Evolutionary conservation across 441 rosid species (phyloP).

Genomic region (Eutrema salsugineum): DNA sequence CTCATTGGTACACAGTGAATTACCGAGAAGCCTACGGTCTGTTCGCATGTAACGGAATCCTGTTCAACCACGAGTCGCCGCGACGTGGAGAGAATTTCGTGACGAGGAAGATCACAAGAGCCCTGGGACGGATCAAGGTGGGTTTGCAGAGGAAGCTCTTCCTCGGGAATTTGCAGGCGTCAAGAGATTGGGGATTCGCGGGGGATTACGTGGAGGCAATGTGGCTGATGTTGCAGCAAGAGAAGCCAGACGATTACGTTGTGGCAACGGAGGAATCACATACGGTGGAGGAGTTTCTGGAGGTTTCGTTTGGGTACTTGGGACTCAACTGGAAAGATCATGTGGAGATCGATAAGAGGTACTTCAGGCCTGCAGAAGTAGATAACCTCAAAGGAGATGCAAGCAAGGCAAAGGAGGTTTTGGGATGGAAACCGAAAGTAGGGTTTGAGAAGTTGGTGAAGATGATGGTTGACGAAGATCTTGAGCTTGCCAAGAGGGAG

Average conservation of each 20-base stretch:
- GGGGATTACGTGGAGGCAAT: constrained; percentile 54
- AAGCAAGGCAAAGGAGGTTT: constrained; percentile 26
- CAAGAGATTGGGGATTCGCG: constrained; percentile 91
- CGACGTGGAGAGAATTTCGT: constrained; percentile 53
- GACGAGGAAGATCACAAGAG: constrained; percentile 55
- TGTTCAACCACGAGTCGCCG: constrained; percentile 54
- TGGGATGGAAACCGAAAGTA: constrained; percentile 36
- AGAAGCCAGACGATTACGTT: constrained; percentile 86
- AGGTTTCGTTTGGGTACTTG: constrained; percentile 79
- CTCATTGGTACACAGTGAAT: constrained; percentile 82
- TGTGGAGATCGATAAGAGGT: constrained; percentile 77
- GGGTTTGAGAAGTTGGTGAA: constrained; percentile 53
- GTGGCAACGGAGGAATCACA: constrained; percentile 97
- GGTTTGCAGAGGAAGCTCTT: constrained; percentile 83
- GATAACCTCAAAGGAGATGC: constrained; percentile 37
- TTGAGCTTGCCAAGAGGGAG: constrained; percentile 54
- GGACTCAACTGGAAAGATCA: constrained; percentile 84
- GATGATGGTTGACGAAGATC: constrained; percentile 61
- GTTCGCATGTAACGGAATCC: constrained; percentile 46
- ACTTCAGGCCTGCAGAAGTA: constrained; percentile 35
- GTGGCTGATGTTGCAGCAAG: constrained; percentile 92
- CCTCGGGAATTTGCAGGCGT: constrained; percentile 76
- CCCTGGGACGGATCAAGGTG: constrained; percentile 41
- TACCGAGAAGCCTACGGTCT: constrained; percentile 55
- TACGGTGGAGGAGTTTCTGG: constrained; percentile 85